Conservation (phyloP, 768 basidiomycete species). For the Lanmaoa pseudosensibilis region DNA sequence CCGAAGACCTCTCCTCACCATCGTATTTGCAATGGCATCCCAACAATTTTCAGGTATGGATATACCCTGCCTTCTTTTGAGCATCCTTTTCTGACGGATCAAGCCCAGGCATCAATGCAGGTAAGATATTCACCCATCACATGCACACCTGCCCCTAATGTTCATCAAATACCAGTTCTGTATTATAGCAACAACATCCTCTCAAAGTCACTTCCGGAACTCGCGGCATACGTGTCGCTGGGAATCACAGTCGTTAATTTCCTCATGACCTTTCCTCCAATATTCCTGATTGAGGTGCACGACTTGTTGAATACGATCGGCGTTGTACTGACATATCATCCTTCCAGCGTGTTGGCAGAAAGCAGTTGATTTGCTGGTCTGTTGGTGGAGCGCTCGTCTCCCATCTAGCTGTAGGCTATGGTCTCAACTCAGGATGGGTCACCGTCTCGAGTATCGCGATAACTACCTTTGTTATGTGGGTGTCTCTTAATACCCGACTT, state of each 20-base stretch:
- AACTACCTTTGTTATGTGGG: conserved; percentile 77
- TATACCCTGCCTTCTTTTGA: not conserved
- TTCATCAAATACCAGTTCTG: conserved; percentile 51
- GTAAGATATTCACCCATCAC: conserved; percentile 31
- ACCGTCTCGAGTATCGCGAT: conserved; percentile 72
- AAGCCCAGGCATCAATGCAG: conserved; percentile 69
- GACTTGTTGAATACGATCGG: conserved; percentile 3
- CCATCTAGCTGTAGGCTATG: conserved; percentile 65
- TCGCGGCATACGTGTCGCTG: conserved; percentile 80
- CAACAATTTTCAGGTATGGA: conserved; percentile 74
- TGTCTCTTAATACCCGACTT: conserved; percentile 9
- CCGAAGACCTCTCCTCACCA: conserved; percentile 60
- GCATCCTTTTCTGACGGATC: conserved; percentile 5
- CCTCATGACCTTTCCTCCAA: conserved; percentile 72
- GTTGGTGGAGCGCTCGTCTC: conserved; percentile 65
- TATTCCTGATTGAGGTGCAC: conserved; percentile 78
- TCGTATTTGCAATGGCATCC: conserved; percentile 69
- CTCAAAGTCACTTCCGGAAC: conserved; percentile 71
- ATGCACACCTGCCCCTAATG: not conserved
- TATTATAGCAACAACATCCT: conserved; percentile 93
- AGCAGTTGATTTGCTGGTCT: conserved; percentile 65
- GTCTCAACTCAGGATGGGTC: conserved; percentile 60
- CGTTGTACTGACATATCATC: conserved; percentile 1
- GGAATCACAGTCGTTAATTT: conserved; percentile 85
- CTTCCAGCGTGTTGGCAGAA: conserved; percentile 73